Percentiles rank a stretch among this genome's conserved stretches.
These are phyloP conservation scores for Ilex paraguariensis DNA, from an alignment of 305 asterid species.

Conservation along the genomic window DNA sequence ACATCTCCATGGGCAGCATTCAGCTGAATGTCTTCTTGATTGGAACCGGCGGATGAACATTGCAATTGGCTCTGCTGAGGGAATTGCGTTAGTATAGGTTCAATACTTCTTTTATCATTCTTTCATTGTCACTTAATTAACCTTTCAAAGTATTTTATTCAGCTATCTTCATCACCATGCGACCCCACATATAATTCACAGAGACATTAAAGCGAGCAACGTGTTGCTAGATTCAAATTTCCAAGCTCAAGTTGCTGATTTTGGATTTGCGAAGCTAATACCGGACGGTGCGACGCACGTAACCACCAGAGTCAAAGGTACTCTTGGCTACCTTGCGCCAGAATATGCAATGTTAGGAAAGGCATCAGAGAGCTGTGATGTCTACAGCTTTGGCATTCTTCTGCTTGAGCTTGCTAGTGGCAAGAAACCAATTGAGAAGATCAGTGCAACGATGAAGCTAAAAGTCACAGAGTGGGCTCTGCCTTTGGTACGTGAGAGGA, in stretches of 20 bases:
- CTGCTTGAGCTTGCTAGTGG: constrained; percentile 35
- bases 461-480: constrained; percentile 31
- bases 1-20: constrained; percentile 34
- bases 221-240: constrained; percentile 29
- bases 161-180: constrained; percentile 36
- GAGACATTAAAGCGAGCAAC: constrained; percentile 35
- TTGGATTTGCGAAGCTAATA: constrained; percentile 31
- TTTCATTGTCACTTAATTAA: constrained; percentile 1
- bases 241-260: constrained; percentile 32
- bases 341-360: constrained; percentile 34
- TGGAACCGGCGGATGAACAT: constrained; percentile 31
- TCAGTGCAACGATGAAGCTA: constrained; percentile 18
- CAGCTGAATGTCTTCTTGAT: constrained; percentile 28
- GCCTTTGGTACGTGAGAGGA: constrained; percentile 24
- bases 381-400: constrained; percentile 36
- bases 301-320: constrained; percentile 34
- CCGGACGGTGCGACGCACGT: constrained; percentile 40
- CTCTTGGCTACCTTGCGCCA: constrained; percentile 35
- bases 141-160: constrained; percentile 1
- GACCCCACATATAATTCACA: constrained; percentile 31
- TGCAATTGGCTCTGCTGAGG: constrained; percentile 33
- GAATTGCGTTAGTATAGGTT: constrained; percentile 19
- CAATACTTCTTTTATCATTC: not conserved
- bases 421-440: constrained; percentile 29
- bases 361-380: constrained; percentile 38